phyloP scores from a whole-genome alignment of 192 early-diverging fungal species.

The Kappamyces sp. region DNA sequence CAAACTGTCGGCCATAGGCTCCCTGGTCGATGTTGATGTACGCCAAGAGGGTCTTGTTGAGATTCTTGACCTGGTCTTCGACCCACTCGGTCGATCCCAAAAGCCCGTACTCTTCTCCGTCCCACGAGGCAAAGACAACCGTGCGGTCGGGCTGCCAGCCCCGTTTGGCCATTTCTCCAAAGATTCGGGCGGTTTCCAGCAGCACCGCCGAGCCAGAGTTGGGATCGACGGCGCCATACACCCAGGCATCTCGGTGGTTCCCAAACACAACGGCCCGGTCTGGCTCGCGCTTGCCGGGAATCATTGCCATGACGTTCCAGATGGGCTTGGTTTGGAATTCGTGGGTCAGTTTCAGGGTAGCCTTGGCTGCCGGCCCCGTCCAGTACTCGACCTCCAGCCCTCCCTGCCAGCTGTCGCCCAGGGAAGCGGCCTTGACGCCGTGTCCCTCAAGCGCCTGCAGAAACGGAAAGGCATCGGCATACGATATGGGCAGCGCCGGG shows the following conservation, averaged over 20 bases:
- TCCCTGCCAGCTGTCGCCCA: constrained; percentile 41
- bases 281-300: constrained; percentile 44
- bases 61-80: constrained; percentile 48
- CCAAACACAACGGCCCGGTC: constrained; percentile 49
- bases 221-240: constrained; percentile 56
- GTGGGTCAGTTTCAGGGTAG: constrained; percentile 43
- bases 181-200: constrained; percentile 44
- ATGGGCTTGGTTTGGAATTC: constrained; percentile 42
- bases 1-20: constrained; percentile 33
- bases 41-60: constrained; percentile 39
- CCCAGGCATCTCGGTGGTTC: constrained; percentile 64
- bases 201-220: constrained; percentile 53
- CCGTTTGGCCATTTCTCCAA: constrained; percentile 43
- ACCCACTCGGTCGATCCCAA: constrained; percentile 64
- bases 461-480: constrained; percentile 51
- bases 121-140: constrained; percentile 57
- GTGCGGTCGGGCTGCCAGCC: constrained; percentile 61
- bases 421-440: constrained; percentile 28
- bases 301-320: constrained; percentile 56
- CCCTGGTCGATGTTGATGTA: constrained; percentile 54
- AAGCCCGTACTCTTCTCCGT: constrained; percentile 59
- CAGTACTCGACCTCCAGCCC: constrained; percentile 47
- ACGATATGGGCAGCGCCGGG: constrained; percentile 59
- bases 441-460: constrained; percentile 42
- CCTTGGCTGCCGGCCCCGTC: constrained; percentile 39